Evolutionary conservation across 2,329 filamentous ascomycete genomes (phyloP).

Genomic region (Curvularia sp.): DNA sequence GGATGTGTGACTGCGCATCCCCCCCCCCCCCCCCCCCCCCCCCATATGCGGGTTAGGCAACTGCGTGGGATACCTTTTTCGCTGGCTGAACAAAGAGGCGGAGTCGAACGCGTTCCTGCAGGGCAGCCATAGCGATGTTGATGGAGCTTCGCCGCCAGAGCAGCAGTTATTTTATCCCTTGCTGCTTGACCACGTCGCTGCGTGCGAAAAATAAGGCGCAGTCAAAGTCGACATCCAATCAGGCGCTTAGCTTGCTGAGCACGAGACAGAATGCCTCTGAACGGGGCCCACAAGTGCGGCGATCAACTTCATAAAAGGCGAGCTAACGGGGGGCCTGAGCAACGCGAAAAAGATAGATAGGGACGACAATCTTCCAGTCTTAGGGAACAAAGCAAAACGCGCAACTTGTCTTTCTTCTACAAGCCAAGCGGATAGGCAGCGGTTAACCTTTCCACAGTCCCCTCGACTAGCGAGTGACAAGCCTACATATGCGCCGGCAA

Average conservation of each 20-base stretch:
- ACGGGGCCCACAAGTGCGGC: background rate
- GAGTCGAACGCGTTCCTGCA: constrained; percentile 2
- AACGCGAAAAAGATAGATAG: background rate
- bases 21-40: background rate
- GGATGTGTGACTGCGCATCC: background rate
- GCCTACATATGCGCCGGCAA: background rate
- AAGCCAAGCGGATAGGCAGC: background rate
- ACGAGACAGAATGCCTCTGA: background rate
- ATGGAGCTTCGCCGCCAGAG: background rate
- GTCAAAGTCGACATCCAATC: background rate
- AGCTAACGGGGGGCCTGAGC: background rate
- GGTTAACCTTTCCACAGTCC: background rate
- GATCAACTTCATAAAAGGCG: background rate
- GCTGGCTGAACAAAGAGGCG: constrained; percentile 6
- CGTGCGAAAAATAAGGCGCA: background rate
- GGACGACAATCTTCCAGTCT: background rate
- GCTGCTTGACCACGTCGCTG: background rate
- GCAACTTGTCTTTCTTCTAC: background rate
- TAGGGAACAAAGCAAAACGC: background rate
- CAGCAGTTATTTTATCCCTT: background rate
- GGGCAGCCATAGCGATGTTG: background rate
- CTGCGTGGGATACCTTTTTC: background rate
- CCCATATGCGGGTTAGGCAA: constrained; percentile 4
- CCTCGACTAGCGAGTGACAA: background rate
- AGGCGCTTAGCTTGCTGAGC: background rate